phyloP scores from a whole-genome alignment of 495 filamentous ascomycete genomes.

The Friedmanniomyces simplex region DNA sequence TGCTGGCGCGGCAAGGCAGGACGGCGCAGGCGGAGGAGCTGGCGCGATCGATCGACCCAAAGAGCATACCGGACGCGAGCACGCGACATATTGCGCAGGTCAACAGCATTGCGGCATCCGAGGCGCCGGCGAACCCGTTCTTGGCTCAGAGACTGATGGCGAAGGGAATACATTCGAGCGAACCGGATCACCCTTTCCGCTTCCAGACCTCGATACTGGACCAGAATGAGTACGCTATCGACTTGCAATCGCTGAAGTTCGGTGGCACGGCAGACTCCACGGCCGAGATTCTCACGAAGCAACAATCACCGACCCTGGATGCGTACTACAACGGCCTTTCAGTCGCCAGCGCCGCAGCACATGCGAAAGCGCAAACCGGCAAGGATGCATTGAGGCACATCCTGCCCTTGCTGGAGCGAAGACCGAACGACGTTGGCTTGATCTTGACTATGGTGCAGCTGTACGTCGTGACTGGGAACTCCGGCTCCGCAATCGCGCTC shows the following conservation, averaged over 20 bases:
- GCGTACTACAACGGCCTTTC: conserved; percentile 53
- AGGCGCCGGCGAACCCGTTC: conserved; percentile 60
- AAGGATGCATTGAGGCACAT: conserved; percentile 64
- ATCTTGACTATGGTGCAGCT: conserved; percentile 76
- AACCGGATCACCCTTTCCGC: conserved; percentile 61
- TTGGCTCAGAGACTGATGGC: conserved; percentile 55
- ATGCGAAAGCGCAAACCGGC: conserved; percentile 51
- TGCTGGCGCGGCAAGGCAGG: conserved; percentile 62
- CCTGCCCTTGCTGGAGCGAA: conserved; percentile 59
- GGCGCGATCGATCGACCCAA: conserved; percentile 46
- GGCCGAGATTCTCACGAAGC: conserved; percentile 43
- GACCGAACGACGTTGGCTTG: conserved; percentile 75
- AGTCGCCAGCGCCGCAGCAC: conserved; percentile 72
- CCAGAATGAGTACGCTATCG: conserved; percentile 59
- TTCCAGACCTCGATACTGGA: conserved; percentile 60
- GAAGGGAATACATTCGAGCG: conserved; percentile 22
- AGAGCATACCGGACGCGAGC: conserved; percentile 57
- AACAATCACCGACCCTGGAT: conserved; percentile 45
- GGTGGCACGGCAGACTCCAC: conserved; percentile 60
- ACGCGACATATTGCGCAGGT: conserved; percentile 69
- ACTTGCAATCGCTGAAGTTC: conserved; percentile 72
- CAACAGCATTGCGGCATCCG: conserved; percentile 56
- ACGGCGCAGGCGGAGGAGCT: conserved; percentile 59
- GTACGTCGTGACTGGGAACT: conserved; percentile 65
- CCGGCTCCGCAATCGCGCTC: conserved; percentile 60